Base-by-base conservation (phyloP, 192 early-diverging fungal genomes). In the Entomortierella chlamydospora region DNA sequence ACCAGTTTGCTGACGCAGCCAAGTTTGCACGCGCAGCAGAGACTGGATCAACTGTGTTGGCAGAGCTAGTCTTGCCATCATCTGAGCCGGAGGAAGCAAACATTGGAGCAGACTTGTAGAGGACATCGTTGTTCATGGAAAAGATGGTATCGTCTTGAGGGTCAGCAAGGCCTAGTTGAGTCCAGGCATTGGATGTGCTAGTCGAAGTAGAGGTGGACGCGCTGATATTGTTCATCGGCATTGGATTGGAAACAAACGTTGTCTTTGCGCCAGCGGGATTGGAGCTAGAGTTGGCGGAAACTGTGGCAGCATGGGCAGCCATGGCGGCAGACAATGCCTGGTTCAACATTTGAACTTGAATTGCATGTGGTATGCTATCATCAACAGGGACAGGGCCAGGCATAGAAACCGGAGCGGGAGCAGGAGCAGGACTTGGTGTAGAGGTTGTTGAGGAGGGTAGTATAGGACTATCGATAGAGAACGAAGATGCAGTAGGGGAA, bases 61-160 rank as follows among this genome's bases (percentile, higher is more conserved):
- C 10, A 13, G 76, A 45, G n/a, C 22, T 50, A 20, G 58, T 25
- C 55, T 61, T 65, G 39, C 30, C 52, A 33, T 64, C 68, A 11
- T 58, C 50, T 0, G 74, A 52, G 56, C 39, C 34, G 3, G 64
- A 58, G 10, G 69, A 34, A 20, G 59, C 60, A 29, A 69, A 64
- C 55, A 78, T 30, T 6, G 60, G 31, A 22, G 74, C 4, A 0
- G 67, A 60, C 49, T 68, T 68, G 61, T 78, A 78, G 13, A 79
- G 58, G 39, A 70, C 63, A 22, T 70, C 76, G 52, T 58, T 79
- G 33, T 79, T 70, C 61, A 69, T 70, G 22, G 68, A 70, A 34
- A 79, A 79, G 37, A 79, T 70, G 52, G 51, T 68, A 49, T 79
- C 76, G 37, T 79, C 76, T 31, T 79, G 65, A 51, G 68, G 67